Evolutionary conservation across 768 basidiomycete species (phyloP).

Genomic region (Cyclocybe cylindracea): DNA sequence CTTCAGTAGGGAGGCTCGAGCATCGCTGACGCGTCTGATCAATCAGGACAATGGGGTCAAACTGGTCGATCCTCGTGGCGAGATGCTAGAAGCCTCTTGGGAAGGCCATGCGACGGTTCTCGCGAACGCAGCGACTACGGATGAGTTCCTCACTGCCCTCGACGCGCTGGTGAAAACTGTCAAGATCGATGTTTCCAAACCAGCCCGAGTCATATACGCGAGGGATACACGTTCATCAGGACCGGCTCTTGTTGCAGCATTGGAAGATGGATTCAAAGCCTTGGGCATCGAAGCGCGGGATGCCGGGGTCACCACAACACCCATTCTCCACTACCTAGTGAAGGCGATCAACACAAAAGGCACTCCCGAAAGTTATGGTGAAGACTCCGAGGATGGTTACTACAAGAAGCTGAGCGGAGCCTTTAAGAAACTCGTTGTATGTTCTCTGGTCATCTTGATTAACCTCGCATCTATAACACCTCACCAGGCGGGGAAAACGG

Average conservation of each 20-base stretch:
- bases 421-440: slow-evolving; percentile 85
- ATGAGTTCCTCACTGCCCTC: slow-evolving; percentile 70
- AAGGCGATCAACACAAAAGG: slow-evolving; percentile 86
- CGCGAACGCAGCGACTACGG: slow-evolving; percentile 79
- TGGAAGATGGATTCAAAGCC: slow-evolving; percentile 81
- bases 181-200: slow-evolving; percentile 78
- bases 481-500: slow-evolving; percentile 57
- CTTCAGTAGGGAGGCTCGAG: neutral
- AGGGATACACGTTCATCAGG: slow-evolving; percentile 94
- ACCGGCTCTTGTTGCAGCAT: slow-evolving; percentile 66
- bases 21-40: slow-evolving; percentile 12
- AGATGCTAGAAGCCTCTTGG: slow-evolving; percentile 96
- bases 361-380: slow-evolving; percentile 76
- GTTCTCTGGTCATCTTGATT: slow-evolving; percentile 27
- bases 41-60: slow-evolving; percentile 96
- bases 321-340: slow-evolving; percentile 94
- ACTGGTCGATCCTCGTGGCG: slow-evolving; percentile 94
- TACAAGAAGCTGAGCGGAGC: slow-evolving; percentile 77
- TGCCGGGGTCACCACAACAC: slow-evolving; percentile 89
- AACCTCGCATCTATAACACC: slow-evolving; percentile 2
- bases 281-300: slow-evolving; percentile 69
- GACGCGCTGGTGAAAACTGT: slow-evolving; percentile 57
- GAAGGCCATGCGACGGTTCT: slow-evolving; percentile 84
- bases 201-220: slow-evolving; percentile 85
- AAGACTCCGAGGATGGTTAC: slow-evolving; percentile 82